These are phyloP conservation scores for Gloeostereum incarnatum DNA, from an alignment of 768 basidiomycete species.

Conservation along the genomic window DNA sequence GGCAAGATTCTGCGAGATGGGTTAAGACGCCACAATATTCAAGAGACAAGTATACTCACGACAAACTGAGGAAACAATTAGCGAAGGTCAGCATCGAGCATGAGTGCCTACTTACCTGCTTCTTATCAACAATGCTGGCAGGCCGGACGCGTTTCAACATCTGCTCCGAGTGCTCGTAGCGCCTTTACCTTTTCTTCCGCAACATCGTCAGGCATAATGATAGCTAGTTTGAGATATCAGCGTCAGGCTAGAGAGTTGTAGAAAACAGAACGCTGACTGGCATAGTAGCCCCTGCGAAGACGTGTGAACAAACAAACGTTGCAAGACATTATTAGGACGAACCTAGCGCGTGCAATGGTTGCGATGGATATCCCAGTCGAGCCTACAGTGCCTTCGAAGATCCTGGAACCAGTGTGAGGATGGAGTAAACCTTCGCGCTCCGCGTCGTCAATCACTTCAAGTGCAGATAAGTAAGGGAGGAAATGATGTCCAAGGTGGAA, in stretches of 20 bases:
- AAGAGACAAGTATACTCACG: constrained; percentile 4
- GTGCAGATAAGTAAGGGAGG: background rate
- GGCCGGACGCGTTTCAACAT: constrained; percentile 89
- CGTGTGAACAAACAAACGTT: background rate
- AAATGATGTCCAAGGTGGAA: background rate
- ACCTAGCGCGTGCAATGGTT: constrained; percentile 85
- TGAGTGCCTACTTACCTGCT: constrained; percentile 54
- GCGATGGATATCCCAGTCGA: constrained; percentile 96
- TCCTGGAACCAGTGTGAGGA: constrained; percentile 82
- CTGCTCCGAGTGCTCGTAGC: constrained; percentile 74
- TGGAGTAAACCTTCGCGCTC: constrained; percentile 74
- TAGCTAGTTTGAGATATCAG: constrained; percentile 35
- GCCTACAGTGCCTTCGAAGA: constrained; percentile 96
- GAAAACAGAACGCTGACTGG: constrained; percentile 37
- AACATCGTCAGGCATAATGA: constrained; percentile 86
- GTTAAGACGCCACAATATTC: background rate
- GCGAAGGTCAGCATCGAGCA: background rate
- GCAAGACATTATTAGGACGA: constrained; percentile 11
- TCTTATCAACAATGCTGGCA: constrained; percentile 96
- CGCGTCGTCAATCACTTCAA: constrained; percentile 87
- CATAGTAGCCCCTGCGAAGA: constrained; percentile 68
- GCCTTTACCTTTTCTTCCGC: constrained; percentile 88
- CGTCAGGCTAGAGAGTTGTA: constrained; percentile 3
- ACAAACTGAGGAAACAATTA: constrained; percentile 5
- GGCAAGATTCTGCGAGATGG: constrained; percentile 67